A percentile compares a stretch with the other conserved stretches of the same genome.
Evolutionary conservation across 495 filamentous ascomycete species (phyloP).

Genomic region (Cairneyella variabilis): DNA sequence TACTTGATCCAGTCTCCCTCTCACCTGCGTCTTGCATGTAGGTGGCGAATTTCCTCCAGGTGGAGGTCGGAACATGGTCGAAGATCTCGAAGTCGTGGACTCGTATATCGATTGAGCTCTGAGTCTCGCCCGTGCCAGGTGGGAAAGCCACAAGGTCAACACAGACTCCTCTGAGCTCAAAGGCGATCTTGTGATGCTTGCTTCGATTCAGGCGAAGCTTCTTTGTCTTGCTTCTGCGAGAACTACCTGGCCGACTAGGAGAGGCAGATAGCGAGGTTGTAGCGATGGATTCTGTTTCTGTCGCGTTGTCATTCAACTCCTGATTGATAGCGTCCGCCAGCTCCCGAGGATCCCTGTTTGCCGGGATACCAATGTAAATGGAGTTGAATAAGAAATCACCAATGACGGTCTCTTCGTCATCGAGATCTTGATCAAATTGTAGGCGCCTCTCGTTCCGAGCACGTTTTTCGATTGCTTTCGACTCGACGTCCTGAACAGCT

Average conservation of each 20-base stretch:
- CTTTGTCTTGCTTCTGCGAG: conserved; percentile 43
- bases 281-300: conserved; percentile 84
- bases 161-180: conserved; percentile 84
- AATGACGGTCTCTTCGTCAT: conserved; percentile 76
- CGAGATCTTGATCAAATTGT: conserved; percentile 45
- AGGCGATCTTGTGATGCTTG: conserved; percentile 90
- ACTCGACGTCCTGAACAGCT: conserved; percentile 82
- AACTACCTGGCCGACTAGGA: conserved; percentile 45
- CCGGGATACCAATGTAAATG: conserved; percentile 91
- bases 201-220: conserved; percentile 76
- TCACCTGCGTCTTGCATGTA: conserved; percentile 85
- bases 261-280: conserved; percentile 63
- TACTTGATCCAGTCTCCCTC: conserved; percentile 77
- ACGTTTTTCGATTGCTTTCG: conserved; percentile 69
- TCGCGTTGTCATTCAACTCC: conserved; percentile 78
- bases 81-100: conserved; percentile 84
- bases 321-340: conserved; percentile 80
- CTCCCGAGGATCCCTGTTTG: conserved; percentile 78
- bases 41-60: conserved; percentile 96
- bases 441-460: conserved; percentile 36
- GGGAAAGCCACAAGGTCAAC: conserved; percentile 83
- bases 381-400: conserved; percentile 97
- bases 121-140: conserved; percentile 69
- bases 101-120: conserved; percentile 80
- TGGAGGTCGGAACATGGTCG: conserved; percentile 91